Conservation (phyloP, 2,329 filamentous ascomycete species). For the Trichoderma sp. region DNA sequence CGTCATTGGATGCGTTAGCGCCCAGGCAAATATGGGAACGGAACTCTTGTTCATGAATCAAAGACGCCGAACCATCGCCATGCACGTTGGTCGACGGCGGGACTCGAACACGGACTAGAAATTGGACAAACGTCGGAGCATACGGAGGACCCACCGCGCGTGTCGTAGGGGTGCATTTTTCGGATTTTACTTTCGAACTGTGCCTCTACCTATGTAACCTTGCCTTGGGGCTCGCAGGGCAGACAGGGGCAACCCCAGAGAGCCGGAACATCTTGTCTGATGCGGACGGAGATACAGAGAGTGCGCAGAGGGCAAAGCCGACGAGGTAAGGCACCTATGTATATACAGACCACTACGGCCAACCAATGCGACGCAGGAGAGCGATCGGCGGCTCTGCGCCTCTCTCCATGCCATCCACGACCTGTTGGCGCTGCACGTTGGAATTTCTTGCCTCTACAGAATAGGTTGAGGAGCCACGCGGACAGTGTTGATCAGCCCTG, state of each 20-base stretch:
- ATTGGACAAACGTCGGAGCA: constrained; percentile 21
- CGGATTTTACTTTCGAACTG: not conserved
- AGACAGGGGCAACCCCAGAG: not conserved
- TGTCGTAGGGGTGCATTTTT: constrained; percentile 13
- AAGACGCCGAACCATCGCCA: not conserved
- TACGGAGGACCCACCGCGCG: constrained; percentile 8
- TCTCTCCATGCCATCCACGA: not conserved
- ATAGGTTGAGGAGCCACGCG: not conserved
- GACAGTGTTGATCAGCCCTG: not conserved
- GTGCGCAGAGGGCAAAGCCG: not conserved
- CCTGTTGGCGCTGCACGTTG: not conserved
- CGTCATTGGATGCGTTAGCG: constrained; percentile 1
- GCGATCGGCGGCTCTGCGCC: not conserved
- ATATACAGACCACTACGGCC: not conserved
- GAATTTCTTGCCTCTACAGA: not conserved
- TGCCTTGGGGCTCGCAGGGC: not conserved
- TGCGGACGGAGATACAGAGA: not conserved
- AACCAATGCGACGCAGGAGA: not conserved
- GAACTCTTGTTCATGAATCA: not conserved
- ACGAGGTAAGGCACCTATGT: not conserved
- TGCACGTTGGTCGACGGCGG: constrained; percentile 12
- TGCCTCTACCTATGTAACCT: not conserved
- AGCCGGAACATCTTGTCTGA: not conserved
- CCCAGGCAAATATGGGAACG: not conserved
- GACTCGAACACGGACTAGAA: constrained; percentile 7